These are phyloP conservation scores for Penicillium paradoxum DNA, from an alignment of 495 filamentous ascomycete genomes.

Conservation along the genomic window DNA sequence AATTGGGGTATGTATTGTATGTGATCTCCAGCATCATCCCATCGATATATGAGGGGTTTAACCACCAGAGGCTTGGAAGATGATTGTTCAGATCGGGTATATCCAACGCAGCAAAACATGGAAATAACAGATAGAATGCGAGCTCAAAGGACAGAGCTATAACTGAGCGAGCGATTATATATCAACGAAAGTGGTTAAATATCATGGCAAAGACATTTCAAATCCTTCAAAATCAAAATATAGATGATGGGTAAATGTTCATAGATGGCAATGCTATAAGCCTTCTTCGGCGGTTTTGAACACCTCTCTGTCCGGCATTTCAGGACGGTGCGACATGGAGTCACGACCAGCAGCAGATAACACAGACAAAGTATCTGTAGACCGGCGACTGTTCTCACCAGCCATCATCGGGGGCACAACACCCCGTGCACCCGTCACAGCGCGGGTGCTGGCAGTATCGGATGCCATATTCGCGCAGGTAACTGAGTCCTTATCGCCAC, in stretches of 20 bases:
- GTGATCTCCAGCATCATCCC: background rate
- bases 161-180: background rate
- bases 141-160: background rate
- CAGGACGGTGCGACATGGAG: slow-evolving; percentile 20
- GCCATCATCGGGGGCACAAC: slow-evolving; percentile 18
- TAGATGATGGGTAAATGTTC: slow-evolving; percentile 1
- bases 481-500: slow-evolving; percentile 28
- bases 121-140: background rate
- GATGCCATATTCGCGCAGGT: slow-evolving; percentile 14
- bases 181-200: background rate
- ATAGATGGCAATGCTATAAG: slow-evolving; percentile 4
- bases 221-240: background rate
- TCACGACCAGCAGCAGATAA: slow-evolving; percentile 5
- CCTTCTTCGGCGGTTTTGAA: slow-evolving; percentile 25
- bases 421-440: slow-evolving; percentile 30
- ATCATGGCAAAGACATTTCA: background rate
- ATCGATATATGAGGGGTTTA: background rate
- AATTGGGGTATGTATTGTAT: slow-evolving; percentile 3
- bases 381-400: slow-evolving; percentile 20
- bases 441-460: slow-evolving; percentile 37
- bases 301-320: slow-evolving; percentile 28
- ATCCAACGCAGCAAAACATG: slow-evolving; percentile 2
- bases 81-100: slow-evolving; percentile 13
- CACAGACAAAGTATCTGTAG: slow-evolving; percentile 27
- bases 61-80: too few relatives aligned